phyloP scores from a whole-genome alignment of 2,329 filamentous ascomycete genomes.

The Aspergillus ochraceus region DNA sequence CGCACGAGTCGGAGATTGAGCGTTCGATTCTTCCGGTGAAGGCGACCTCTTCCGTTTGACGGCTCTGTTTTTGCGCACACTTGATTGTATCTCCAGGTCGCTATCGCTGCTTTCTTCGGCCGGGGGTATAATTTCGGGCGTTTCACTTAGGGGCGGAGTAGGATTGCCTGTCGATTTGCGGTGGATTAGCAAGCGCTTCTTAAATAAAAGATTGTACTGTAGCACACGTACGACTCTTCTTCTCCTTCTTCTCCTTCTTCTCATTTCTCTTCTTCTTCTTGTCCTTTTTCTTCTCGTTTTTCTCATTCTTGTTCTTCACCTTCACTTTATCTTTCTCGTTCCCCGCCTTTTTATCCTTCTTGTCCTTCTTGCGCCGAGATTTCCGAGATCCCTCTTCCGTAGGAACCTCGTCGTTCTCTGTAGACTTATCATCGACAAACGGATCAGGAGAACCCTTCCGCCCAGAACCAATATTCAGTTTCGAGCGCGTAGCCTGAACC shows the following conservation, averaged over 20 bases:
- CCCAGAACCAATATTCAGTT: slow-evolving; percentile 7
- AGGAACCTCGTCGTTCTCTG: slow-evolving; percentile 1
- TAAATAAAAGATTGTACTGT: not conserved
- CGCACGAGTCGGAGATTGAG: slow-evolving; percentile 1
- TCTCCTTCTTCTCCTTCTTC: not conserved
- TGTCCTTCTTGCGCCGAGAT: slow-evolving; percentile 4
- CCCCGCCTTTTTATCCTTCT: not conserved
- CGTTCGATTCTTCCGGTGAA: slow-evolving; percentile 5
- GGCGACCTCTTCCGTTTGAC: slow-evolving; percentile 20
- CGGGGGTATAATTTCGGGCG: not conserved
- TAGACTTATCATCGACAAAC: slow-evolving; percentile 6
- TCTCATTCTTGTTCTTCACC: not conserved
- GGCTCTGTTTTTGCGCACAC: slow-evolving; percentile 13
- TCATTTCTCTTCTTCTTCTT: not conserved
- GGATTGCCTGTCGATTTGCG: not conserved
- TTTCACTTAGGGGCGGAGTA: not conserved
- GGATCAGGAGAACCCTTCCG: slow-evolving; percentile 6
- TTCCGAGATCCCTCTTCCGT: slow-evolving; percentile 5
- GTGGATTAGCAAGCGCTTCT: not conserved
- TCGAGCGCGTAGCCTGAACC: slow-evolving; percentile 11
- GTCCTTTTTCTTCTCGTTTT: slow-evolving; percentile 1
- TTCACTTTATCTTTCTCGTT: not conserved
- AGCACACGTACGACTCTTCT: slow-evolving; percentile 2
- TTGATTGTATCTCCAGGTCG: slow-evolving; percentile 14
- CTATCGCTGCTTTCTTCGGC: slow-evolving; percentile 17